A percentile compares a stretch with the other conserved stretches of the same genome.
Conservation (phyloP, 495 filamentous ascomycete species). For the Pyrenopolyporus hunteri region DNA sequence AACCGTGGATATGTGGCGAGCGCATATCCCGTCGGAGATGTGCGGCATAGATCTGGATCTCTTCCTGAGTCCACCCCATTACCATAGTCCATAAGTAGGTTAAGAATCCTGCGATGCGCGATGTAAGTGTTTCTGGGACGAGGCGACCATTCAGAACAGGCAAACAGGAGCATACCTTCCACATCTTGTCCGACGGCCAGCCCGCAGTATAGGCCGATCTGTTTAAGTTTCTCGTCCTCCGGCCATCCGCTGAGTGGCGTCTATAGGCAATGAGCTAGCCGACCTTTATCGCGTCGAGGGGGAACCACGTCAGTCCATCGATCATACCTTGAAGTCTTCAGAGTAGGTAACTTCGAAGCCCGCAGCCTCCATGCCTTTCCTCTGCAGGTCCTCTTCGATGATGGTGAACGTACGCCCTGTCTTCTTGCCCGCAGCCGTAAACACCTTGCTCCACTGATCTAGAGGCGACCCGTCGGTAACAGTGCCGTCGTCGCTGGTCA, state of each 20-base stretch:
- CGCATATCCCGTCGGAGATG: slow-evolving; percentile 44
- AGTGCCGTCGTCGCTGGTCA: slow-evolving; percentile 57
- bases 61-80: slow-evolving; percentile 44
- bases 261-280: slow-evolving; percentile 21
- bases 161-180: slow-evolving; percentile 33
- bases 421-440: slow-evolving; percentile 49
- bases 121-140: not conserved
- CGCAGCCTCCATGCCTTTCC: slow-evolving; percentile 42
- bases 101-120: slow-evolving; percentile 40
- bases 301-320: not conserved
- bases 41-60: slow-evolving; percentile 45
- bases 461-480: slow-evolving; percentile 52
- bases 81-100: slow-evolving; percentile 40
- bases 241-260: slow-evolving; percentile 59
- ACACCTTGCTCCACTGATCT: slow-evolving; percentile 52
- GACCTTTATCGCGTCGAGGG: not conserved
- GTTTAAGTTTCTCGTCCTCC: slow-evolving; percentile 53
- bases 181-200: slow-evolving; percentile 38
- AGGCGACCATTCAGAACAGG: not conserved
- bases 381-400: slow-evolving; percentile 45
- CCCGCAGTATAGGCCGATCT: slow-evolving; percentile 51
- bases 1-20: slow-evolving; percentile 35
- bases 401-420: slow-evolving; percentile 57
- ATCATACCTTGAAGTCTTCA: slow-evolving; percentile 49
- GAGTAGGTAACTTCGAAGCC: slow-evolving; percentile 53